phyloP scores from a whole-genome alignment of 441 rosid genomes.

The Brassica balearica region DNA sequence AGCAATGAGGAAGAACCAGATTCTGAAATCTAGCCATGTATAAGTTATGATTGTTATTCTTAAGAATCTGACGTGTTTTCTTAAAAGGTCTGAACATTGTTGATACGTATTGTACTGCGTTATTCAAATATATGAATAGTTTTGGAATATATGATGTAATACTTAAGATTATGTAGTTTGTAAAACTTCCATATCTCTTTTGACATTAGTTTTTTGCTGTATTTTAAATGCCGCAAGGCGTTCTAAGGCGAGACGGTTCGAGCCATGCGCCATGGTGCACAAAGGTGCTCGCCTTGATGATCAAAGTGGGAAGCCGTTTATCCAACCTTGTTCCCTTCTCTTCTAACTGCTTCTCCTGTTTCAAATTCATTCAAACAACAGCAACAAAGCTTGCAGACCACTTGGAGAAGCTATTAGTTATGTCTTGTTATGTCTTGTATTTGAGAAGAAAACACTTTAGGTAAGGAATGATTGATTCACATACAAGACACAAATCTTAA shows the following conservation, averaged over 20 bases:
- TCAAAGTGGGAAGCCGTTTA: background rate
- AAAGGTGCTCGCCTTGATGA: background rate
- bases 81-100: background rate
- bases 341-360: background rate
- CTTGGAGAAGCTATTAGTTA: no score
- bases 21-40: constrained; percentile 36
- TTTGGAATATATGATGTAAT: background rate
- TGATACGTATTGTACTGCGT: background rate
- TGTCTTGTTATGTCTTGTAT: no score
- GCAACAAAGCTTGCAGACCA: background rate
- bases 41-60: constrained; percentile 8
- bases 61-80: constrained; percentile 9
- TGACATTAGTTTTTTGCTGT: background rate
- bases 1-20: constrained; percentile 5
- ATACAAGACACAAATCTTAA: background rate
- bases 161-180: background rate
- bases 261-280: background rate
- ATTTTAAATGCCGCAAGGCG: background rate
- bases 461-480: background rate
- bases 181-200: background rate
- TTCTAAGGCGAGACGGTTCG: background rate
- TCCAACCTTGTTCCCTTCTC: background rate
- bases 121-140: constrained; percentile 15
- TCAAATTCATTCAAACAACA: background rate
- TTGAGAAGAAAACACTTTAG: no score